Conservation (phyloP, 2,329 filamentous ascomycete genomes). For the Colletotrichum sp. region DNA sequence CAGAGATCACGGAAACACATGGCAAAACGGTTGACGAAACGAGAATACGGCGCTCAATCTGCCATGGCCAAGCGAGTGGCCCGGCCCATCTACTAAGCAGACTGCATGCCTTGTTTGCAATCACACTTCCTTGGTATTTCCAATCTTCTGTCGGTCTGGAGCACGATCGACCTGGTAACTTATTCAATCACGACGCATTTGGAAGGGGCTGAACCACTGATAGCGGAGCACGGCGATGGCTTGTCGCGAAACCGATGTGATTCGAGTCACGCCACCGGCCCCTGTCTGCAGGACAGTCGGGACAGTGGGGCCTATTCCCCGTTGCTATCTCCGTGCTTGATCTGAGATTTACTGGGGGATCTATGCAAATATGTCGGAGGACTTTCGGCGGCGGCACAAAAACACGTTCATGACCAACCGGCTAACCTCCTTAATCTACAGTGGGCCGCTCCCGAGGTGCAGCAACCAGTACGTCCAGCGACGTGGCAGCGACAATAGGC, state of each 20-base stretch:
- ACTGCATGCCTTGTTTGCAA: conserved; percentile 1
- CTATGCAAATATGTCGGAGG: neutral
- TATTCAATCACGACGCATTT: neutral
- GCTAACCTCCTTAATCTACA: neutral
- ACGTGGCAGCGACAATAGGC: neutral
- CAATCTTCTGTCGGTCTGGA: neutral
- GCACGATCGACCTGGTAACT: neutral
- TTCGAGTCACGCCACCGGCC: conserved; percentile 10
- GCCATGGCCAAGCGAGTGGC: neutral
- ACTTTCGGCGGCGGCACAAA: neutral
- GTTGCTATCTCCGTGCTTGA: conserved; percentile 5
- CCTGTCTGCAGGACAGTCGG: neutral
- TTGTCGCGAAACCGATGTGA: neutral
- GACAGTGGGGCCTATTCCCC: neutral
- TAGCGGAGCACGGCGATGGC: conserved; percentile 1
- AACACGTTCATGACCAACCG: neutral
- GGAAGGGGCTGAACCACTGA: neutral
- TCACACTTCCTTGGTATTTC: neutral
- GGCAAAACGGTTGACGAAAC: neutral
- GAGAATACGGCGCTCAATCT: neutral
- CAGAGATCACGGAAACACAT: neutral
- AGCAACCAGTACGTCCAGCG: neutral
- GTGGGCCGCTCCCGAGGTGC: neutral
- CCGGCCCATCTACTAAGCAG: neutral
- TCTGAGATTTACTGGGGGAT: conserved; percentile 1